Evolutionary conservation across 805 yeast species (phyloP).

Genomic region (Kazachstania psychrophila): DNA sequence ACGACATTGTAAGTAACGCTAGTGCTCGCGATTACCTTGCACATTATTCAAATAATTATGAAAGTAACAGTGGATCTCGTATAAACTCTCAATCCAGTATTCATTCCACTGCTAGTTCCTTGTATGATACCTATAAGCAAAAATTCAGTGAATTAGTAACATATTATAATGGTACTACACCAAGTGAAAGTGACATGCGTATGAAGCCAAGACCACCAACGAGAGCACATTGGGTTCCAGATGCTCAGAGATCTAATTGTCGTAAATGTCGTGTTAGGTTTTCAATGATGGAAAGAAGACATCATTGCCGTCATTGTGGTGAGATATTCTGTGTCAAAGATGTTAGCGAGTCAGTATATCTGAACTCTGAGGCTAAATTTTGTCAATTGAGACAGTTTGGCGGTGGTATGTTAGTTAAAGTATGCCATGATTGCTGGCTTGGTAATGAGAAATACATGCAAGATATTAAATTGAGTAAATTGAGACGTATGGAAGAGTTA

Average conservation of each 20-base stretch:
- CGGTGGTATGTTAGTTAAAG: constrained; percentile 54
- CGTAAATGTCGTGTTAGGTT: constrained; percentile 58
- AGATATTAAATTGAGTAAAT: constrained; percentile 18
- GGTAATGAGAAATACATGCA: constrained; percentile 45
- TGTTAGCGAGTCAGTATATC: constrained; percentile 45
- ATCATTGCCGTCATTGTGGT: constrained; percentile 82
- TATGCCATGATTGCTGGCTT: constrained; percentile 57
- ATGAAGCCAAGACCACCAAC: constrained; percentile 22
- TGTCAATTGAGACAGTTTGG: constrained; percentile 9
- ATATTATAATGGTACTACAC: background rate
- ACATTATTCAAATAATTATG: background rate
- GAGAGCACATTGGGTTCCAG: constrained; percentile 65
- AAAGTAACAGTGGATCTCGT: background rate
- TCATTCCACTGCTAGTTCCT: constrained; percentile 19
- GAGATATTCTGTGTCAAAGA: constrained; percentile 69
- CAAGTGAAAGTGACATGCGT: no score
- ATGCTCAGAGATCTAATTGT: constrained; percentile 55
- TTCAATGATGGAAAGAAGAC: constrained; percentile 69
- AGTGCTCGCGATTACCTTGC: constrained; percentile 1
- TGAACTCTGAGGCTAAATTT: constrained; percentile 51
- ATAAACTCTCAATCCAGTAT: constrained; percentile 12
- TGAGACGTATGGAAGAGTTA: constrained; percentile 3
- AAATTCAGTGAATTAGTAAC: constrained; percentile 1
- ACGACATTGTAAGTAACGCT: background rate
- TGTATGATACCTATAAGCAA: constrained; percentile 3